phyloP scores from a whole-genome alignment of 768 basidiomycete genomes.

The Termitomyces sp. region DNA sequence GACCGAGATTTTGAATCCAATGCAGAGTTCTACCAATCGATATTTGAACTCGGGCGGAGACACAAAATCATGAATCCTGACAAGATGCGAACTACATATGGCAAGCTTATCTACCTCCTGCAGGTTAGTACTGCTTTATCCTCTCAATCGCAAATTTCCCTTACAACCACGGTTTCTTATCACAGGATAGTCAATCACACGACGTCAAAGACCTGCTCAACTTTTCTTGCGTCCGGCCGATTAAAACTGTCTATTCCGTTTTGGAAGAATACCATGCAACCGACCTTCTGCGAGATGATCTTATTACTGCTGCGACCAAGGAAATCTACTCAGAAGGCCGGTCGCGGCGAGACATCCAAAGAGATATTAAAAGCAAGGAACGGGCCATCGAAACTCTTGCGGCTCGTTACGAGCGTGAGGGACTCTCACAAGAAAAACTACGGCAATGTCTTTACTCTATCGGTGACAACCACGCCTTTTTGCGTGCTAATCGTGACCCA shows the following conservation, averaged over 20 bases:
- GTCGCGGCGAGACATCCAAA: conserved; percentile 72
- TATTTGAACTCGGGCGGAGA: conserved; percentile 79
- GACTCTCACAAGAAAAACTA: conserved; percentile 59
- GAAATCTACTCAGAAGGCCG: conserved; percentile 77
- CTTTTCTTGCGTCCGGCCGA: conserved; percentile 75
- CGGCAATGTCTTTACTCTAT: conserved; percentile 84
- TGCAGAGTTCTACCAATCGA: conserved; percentile 70
- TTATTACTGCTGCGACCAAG: conserved; percentile 71
- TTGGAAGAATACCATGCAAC: conserved; percentile 62
- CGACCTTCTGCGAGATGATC: conserved; percentile 70
- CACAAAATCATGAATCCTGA: conserved; percentile 94
- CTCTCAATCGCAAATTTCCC: not conserved
- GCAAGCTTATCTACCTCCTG: conserved; percentile 78
- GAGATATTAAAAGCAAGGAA: conserved; percentile 80
- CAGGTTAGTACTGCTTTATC: conserved; percentile 43
- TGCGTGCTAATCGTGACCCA: conserved; percentile 82
- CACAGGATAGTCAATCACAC: conserved; percentile 77
- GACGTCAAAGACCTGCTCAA: conserved; percentile 77
- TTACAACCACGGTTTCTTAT: not conserved
- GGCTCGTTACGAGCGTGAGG: conserved; percentile 50
- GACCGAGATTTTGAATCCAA: conserved; percentile 81
- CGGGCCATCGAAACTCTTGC: conserved; percentile 78
- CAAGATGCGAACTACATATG: conserved; percentile 87
- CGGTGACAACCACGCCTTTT: conserved; percentile 86
- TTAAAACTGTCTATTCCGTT: conserved; percentile 67